Base-by-base conservation (phyloP, 495 filamentous ascomycete genomes). In the Aspergillus biplanus region DNA sequence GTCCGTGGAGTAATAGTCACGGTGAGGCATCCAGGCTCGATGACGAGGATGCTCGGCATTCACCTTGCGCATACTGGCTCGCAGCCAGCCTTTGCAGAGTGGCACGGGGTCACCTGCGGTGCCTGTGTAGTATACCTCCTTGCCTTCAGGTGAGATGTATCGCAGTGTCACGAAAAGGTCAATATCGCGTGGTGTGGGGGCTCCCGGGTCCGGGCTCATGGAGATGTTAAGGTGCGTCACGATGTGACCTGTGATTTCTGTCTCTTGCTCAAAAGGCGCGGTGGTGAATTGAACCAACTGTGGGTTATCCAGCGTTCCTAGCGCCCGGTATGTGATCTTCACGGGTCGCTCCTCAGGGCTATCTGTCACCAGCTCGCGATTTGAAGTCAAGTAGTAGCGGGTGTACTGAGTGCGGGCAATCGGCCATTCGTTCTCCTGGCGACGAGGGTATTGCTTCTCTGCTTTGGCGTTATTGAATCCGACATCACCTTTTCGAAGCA, bases 231-330 rank as follows among this genome's bases (percentile, higher is more conserved):
- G 71, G 65, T 85, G 86, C 0, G 86, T 86, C 5, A 85, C 77
- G 53, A 89, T 78, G 59, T 91, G 85, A 11, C 88, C 88, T 0
- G 88, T 91, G 42, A 91, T 83, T 65, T 89, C 88, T 0, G 80
- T 88, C 58, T 89, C 85, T 13, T 67, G 57, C 27, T 79, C 76
- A 55, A 90, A 89, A 0, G 83, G 73, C 0, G 75, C 42, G 0
- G 83, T 87, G 9, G 69, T 75, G 68, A 90, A 90, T 37, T 82
- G 78, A 15, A 88, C 61, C 1, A 71, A 47, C n/a, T 69, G 61
- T 9, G 77, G 79, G 18, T 79, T 73, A 6, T 84, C 73, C 6
- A 86, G 61, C 3, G 67, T 80, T 5, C 85, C 84, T 1, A 89
- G 75, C 0, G 85, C 85, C 55, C 78, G 74, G 71, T 88, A 89